Percentiles rank a stretch among this genome's conserved stretches.
Conservation (phyloP, 352 stramenopile species). For the Pythium oligandrum region DNA sequence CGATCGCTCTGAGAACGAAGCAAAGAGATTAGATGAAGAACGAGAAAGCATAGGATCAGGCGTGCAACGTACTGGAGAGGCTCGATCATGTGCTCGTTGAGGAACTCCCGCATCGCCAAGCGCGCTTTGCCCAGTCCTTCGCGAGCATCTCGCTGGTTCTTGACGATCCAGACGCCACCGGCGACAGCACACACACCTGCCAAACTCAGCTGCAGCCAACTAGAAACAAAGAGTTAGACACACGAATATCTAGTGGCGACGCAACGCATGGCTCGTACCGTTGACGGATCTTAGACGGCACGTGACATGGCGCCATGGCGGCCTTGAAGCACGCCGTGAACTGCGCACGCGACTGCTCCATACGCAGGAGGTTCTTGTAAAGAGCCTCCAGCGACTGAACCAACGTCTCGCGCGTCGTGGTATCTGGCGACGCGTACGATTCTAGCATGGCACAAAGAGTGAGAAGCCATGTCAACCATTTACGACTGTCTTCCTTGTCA, state of each 20-base stretch:
- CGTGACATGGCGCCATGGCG: slow-evolving; percentile 53
- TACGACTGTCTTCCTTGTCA: background rate
- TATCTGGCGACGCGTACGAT: slow-evolving; percentile 1
- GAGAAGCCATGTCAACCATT: too few species aligned
- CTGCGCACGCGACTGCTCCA: slow-evolving; percentile 36
- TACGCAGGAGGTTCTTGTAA: slow-evolving; percentile 42
- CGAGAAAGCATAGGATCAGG: too few species aligned
- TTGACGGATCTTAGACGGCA: slow-evolving; percentile 66
- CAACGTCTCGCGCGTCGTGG: slow-evolving; percentile 11
- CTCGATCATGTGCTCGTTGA: slow-evolving; percentile 78
- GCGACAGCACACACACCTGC: slow-evolving; percentile 48
- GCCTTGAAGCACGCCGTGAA: slow-evolving; percentile 46
- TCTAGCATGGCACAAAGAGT: background rate
- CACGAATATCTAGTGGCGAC: slow-evolving; percentile 1
- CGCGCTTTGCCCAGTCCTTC: slow-evolving; percentile 37
- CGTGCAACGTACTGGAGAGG: slow-evolving; percentile 40
- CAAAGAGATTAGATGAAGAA: background rate
- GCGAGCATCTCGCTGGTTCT: slow-evolving; percentile 64
- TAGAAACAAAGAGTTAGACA: slow-evolving; percentile 4
- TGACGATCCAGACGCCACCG: slow-evolving; percentile 53
- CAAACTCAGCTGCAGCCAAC: slow-evolving; percentile 61
- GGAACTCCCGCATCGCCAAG: slow-evolving; percentile 50
- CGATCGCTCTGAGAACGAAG: slow-evolving; percentile 43
- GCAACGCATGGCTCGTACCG: slow-evolving; percentile 15
- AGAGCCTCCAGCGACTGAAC: slow-evolving; percentile 39